A percentile compares a stretch with the other conserved stretches of the same genome.
These are phyloP conservation scores for Chrysoporthe austroafricana DNA, from an alignment of 2,329 filamentous ascomycete genomes.

Conservation along the genomic window DNA sequence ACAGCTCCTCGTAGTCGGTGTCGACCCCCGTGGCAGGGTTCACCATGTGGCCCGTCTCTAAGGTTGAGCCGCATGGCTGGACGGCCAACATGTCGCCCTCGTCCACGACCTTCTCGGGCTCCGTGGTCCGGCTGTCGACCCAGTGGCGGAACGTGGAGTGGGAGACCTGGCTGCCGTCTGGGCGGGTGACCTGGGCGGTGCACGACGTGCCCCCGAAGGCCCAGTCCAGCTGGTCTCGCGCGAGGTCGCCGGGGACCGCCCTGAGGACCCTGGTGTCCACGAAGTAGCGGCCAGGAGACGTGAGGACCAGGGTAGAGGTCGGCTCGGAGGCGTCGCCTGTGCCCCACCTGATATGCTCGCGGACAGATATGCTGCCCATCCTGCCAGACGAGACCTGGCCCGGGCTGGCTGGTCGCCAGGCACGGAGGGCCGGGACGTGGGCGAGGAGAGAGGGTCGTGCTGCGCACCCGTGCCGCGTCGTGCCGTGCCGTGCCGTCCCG, in stretches of 20 bases:
- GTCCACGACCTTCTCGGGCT: slow-evolving; percentile 49
- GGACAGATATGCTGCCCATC: slow-evolving; percentile 58
- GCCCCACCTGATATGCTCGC: slow-evolving; percentile 63
- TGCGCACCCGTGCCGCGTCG: too few species aligned
- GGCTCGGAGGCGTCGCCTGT: slow-evolving; percentile 57
- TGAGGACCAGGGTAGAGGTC: slow-evolving; percentile 68
- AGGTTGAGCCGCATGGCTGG: slow-evolving; percentile 43
- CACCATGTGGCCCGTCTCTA: slow-evolving; percentile 64
- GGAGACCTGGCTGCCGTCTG: slow-evolving; percentile 33
- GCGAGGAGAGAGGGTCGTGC: too few species aligned
- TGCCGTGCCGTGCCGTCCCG: too few species aligned
- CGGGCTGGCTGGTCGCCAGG: too few species aligned
- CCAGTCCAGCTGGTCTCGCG: slow-evolving; percentile 59
- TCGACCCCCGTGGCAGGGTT: slow-evolving; percentile 57
- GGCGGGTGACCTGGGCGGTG: slow-evolving; percentile 37
- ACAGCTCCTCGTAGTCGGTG: slow-evolving; percentile 69
- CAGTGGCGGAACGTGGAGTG: slow-evolving; percentile 60
- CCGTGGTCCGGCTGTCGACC: slow-evolving; percentile 57
- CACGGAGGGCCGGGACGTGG: too few species aligned
- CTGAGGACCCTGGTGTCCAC: slow-evolving; percentile 62
- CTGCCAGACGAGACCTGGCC: neutral
- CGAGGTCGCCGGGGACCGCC: neutral
- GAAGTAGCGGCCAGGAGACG: slow-evolving; percentile 59
- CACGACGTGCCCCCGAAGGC: slow-evolving; percentile 63
- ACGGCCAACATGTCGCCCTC: slow-evolving; percentile 58